These are phyloP conservation scores for Setomelanomma holmii DNA, from an alignment of 2,329 filamentous ascomycete species.

Conservation along the genomic window DNA sequence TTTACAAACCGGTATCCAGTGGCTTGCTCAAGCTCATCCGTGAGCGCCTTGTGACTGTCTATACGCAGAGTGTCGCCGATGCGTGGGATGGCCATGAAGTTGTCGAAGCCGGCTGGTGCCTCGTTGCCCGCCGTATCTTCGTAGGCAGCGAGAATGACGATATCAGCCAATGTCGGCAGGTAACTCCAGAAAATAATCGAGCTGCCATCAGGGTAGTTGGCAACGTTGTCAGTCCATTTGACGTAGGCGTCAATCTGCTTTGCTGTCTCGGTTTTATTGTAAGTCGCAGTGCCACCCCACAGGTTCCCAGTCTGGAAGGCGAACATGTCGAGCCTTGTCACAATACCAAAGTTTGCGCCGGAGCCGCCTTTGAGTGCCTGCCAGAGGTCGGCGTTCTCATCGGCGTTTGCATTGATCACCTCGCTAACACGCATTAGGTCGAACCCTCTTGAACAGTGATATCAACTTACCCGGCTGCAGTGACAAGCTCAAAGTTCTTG, in stretches of 20 bases:
- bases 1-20: constrained; percentile 27
- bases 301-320: constrained; percentile 30
- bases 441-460: constrained; percentile 17
- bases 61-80: constrained; percentile 16
- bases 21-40: constrained; percentile 32
- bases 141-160: constrained; percentile 28
- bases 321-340: constrained; percentile 44
- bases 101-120: constrained; percentile 25
- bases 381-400: constrained; percentile 43
- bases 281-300: constrained; percentile 28
- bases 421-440: constrained; percentile 29
- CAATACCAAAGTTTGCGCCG: constrained; percentile 50
- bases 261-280: constrained; percentile 19
- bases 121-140: constrained; percentile 27
- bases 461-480: constrained; percentile 39
- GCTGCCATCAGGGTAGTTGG: constrained; percentile 29
- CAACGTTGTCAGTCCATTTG: constrained; percentile 30
- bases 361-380: constrained; percentile 51
- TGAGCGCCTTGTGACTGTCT: constrained; percentile 30
- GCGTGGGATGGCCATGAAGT: constrained; percentile 28
- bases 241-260: constrained; percentile 27
- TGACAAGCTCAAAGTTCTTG: constrained; percentile 45
- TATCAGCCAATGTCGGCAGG: constrained; percentile 16
- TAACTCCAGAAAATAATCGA: constrained; percentile 35
- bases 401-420: constrained; percentile 47